These are phyloP conservation scores for Botryotinia convoluta DNA, from an alignment of 2,329 filamentous ascomycete species.

Conservation along the genomic window DNA sequence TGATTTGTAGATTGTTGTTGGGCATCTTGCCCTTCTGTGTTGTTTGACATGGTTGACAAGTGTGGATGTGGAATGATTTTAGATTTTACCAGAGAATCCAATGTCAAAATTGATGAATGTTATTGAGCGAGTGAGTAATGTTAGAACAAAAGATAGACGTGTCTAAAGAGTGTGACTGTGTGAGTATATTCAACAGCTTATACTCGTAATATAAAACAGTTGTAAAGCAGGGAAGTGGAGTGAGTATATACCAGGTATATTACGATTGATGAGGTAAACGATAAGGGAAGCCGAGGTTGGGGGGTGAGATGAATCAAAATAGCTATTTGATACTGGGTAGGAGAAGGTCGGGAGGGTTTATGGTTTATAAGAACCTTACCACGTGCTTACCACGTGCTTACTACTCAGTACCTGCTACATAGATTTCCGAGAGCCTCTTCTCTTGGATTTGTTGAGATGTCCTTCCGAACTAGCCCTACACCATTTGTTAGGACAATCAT, in stretches of 20 bases:
- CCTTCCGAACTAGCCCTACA: too few species aligned
- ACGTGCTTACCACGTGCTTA: too few species aligned
- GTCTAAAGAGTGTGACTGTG: background rate
- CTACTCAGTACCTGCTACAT: too few species aligned
- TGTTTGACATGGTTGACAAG: slow-evolving; percentile 2
- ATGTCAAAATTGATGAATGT: background rate
- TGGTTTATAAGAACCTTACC: background rate
- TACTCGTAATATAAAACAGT: background rate
- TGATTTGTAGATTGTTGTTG: background rate
- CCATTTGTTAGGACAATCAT: too few species aligned
- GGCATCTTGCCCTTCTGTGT: background rate
- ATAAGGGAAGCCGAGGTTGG: slow-evolving; percentile 6
- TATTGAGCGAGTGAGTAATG: background rate
- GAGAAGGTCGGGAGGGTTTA: background rate
- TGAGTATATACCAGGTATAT: background rate
- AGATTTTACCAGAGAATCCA: background rate
- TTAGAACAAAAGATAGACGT: background rate
- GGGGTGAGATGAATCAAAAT: background rate
- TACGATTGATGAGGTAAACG: background rate
- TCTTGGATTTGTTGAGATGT: too few species aligned
- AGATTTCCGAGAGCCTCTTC: too few species aligned
- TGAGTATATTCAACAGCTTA: background rate
- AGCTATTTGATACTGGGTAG: background rate
- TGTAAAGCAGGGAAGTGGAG: background rate
- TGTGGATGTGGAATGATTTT: background rate